phyloP scores from a whole-genome alignment of 495 filamentous ascomycete genomes.

The Podospora australis region DNA sequence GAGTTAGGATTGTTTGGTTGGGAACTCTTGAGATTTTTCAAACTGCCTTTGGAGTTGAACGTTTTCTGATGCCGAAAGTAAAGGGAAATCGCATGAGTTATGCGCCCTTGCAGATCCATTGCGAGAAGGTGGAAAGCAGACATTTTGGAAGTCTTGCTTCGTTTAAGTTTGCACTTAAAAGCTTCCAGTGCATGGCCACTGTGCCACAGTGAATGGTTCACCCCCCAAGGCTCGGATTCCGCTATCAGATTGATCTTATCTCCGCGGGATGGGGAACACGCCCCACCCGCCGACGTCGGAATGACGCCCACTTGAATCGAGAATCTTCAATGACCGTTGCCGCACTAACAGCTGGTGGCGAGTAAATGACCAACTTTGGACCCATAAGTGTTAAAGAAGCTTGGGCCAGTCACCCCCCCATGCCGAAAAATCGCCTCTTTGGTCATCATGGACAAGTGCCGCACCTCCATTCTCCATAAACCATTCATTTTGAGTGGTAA shows the following conservation, averaged over 20 bases:
- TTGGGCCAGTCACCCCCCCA: slow-evolving; percentile 10
- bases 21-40: no score
- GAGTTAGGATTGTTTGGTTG: no score
- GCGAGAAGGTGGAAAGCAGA: no score
- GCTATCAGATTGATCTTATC: slow-evolving; percentile 35
- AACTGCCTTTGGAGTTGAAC: background rate
- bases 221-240: slow-evolving; percentile 23
- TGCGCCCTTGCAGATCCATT: no score
- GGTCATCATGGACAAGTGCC: slow-evolving; percentile 29
- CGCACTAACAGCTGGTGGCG: slow-evolving; percentile 6
- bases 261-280: slow-evolving; percentile 18
- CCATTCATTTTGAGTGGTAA: slow-evolving; percentile 15
- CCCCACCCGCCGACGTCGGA: slow-evolving; percentile 22
- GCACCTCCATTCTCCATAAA: slow-evolving; percentile 14
- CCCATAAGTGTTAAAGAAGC: slow-evolving; percentile 22
- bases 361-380: no score
- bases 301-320: slow-evolving; percentile 16
- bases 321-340: background rate
- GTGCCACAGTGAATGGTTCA: no score
- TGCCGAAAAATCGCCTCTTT: slow-evolving; percentile 23
- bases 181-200: no score
- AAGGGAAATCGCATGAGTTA: no score
- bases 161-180: no score
- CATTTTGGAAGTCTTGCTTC: no score
- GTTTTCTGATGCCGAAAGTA: no score